Evolutionary conservation across 2,329 filamentous ascomycete species (phyloP).

Genomic region (Fusarium sp.): DNA sequence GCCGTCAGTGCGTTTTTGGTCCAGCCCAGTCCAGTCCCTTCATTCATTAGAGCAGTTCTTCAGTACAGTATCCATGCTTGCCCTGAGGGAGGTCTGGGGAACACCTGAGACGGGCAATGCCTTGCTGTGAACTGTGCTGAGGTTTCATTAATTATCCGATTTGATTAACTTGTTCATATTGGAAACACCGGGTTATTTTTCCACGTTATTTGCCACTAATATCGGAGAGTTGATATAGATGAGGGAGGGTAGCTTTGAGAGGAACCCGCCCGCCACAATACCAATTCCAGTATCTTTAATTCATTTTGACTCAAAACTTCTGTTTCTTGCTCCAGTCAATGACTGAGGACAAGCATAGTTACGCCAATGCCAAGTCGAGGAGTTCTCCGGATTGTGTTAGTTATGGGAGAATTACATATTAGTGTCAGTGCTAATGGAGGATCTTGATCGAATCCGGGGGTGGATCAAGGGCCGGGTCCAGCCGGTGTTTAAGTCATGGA

Average conservation of each 20-base stretch:
- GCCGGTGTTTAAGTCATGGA: conserved; percentile 4
- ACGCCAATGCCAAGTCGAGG: conserved; percentile 1
- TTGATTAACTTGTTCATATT: not conserved
- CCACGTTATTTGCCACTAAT: not conserved
- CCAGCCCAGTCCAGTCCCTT: not conserved
- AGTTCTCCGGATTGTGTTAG: not conserved
- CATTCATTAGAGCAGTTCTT: too few relatives aligned
- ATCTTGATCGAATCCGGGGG: conserved; percentile 16
- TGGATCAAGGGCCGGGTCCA: conserved; percentile 7
- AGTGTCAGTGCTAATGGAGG: not conserved
- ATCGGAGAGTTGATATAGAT: not conserved
- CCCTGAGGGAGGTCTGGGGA: not conserved
- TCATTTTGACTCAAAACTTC: not conserved
- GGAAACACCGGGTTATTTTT: not conserved
- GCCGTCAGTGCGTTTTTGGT: not conserved
- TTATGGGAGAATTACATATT: not conserved
- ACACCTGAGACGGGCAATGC: not conserved
- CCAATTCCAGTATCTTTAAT: not conserved
- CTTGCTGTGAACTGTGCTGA: not conserved
- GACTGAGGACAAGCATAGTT: too few relatives aligned
- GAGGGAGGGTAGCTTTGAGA: not conserved
- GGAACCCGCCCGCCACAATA: conserved; percentile 7
- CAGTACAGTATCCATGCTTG: not conserved
- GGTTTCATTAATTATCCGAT: not conserved
- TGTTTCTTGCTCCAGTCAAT: too few relatives aligned